Percentiles rank a stretch among this genome's conserved stretches.
These are phyloP conservation scores for Capsaspora owczarzaki DNA, from an alignment of 78 protist species.

Conservation along the genomic window DNA sequence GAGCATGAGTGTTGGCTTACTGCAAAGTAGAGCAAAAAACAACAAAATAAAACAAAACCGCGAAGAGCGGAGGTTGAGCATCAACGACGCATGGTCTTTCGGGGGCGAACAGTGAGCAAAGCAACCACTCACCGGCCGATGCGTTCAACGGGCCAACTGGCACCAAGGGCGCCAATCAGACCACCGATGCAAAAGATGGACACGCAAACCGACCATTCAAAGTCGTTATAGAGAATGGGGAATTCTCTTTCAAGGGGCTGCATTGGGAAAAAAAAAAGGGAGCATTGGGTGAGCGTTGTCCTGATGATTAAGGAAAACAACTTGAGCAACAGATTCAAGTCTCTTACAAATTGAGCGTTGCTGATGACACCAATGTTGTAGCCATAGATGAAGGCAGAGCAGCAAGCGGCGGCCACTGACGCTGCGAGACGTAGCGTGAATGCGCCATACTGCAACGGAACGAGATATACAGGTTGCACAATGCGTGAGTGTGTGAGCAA, in stretches of 20 bases:
- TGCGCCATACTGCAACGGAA: too few relatives aligned
- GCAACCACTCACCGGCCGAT: background rate
- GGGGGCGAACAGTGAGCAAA: background rate
- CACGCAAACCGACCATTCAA: background rate
- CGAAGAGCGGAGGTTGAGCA: background rate
- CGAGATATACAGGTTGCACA: too few relatives aligned
- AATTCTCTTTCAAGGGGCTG: background rate
- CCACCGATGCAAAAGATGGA: background rate
- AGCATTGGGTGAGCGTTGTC: background rate
- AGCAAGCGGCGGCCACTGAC: too few relatives aligned
- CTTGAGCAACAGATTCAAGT: background rate
- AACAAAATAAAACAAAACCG: background rate
- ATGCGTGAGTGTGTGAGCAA: too few relatives aligned
- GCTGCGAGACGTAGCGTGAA: too few relatives aligned
- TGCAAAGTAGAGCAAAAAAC: background rate
- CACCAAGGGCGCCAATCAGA: constrained; percentile 1
- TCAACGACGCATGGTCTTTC: background rate
- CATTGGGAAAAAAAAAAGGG: background rate
- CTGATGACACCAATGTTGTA: background rate
- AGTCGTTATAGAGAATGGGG: too few relatives aligned
- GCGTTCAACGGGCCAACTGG: background rate
- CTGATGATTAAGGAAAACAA: background rate
- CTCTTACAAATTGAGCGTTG: background rate
- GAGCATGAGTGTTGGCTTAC: background rate
- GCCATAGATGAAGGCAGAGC: too few relatives aligned